Percentiles rank a stretch among this genome's conserved stretches.
phyloP scores from a whole-genome alignment of 345 rosid species.

The Gossypium raimondii region DNA sequence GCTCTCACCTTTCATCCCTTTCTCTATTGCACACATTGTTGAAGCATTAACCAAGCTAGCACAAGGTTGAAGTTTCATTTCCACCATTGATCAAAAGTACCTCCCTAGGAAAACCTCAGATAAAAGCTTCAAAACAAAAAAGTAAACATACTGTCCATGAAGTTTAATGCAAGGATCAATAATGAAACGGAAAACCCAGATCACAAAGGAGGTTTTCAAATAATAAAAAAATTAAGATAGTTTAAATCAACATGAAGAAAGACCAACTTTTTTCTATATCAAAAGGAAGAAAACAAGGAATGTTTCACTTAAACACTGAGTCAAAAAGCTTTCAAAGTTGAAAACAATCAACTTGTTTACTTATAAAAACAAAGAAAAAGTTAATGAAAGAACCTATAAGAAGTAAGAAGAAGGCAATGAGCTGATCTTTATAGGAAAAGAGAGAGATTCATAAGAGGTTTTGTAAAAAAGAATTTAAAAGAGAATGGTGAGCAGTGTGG shows the following conservation, averaged over 20 bases:
- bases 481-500: conserved; percentile 26
- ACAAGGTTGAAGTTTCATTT: conserved; percentile 28
- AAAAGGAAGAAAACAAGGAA: no score
- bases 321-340: not conserved
- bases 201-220: no score
- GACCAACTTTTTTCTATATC: not conserved
- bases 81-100: conserved; percentile 29
- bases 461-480: conserved; percentile 19
- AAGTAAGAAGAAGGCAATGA: not conserved
- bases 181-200: not conserved
- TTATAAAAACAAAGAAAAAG: not conserved
- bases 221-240: not conserved
- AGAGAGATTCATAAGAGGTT: not conserved
- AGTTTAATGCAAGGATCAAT: not conserved
- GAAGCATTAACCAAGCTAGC: conserved; percentile 40
- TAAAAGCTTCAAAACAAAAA: not conserved
- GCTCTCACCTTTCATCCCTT: conserved; percentile 32
- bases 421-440: not conserved
- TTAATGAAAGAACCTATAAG: not conserved
- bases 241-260: not conserved
- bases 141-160: not conserved
- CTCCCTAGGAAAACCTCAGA: not conserved
- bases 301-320: not conserved
- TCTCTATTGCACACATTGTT: conserved; percentile 39
- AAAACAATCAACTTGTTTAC: not conserved